A percentile compares a stretch with the other conserved stretches of the same genome.
Evolutionary conservation across 2,329 filamentous ascomycete genomes (phyloP).

Genomic region (Talaromyces sp.): DNA sequence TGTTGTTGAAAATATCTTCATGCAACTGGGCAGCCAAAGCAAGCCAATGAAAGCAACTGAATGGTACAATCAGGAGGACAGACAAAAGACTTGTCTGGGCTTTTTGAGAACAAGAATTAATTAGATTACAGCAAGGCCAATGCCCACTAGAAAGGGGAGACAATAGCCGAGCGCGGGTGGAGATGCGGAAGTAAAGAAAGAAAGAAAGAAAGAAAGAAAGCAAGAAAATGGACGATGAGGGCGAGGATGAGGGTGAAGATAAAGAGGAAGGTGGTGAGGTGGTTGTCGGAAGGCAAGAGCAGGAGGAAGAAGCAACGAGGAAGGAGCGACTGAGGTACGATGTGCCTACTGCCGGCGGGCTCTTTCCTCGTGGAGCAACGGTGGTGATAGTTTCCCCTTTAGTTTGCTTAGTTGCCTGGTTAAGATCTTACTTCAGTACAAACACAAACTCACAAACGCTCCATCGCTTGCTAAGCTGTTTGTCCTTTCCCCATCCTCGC

Average conservation of each 20-base stretch:
- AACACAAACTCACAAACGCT: no score
- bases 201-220: no score
- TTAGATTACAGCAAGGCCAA: background rate
- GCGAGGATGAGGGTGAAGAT: background rate
- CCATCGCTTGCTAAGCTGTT: background rate
- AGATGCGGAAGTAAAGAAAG: background rate
- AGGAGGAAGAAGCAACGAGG: background rate
- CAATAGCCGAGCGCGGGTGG: constrained; percentile 10
- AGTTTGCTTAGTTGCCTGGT: background rate
- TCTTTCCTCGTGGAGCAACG: background rate
- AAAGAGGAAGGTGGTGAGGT: background rate
- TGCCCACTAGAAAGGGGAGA: constrained; percentile 4
- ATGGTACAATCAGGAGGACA: background rate
- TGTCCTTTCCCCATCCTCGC: background rate
- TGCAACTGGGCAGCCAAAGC: background rate
- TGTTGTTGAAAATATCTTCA: background rate
- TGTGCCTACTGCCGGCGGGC: no score
- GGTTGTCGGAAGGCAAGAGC: background rate
- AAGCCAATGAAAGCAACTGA: background rate
- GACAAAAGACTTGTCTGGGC: background rate
- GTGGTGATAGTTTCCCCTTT: constrained; percentile 3
- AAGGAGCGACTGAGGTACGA: background rate
- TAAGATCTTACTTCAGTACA: no score
- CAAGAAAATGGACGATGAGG: background rate
- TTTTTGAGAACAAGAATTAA: background rate